These are phyloP conservation scores for Chlamydomonas reinhardtii DNA, from an alignment of 163 green algal species.

Conservation along the genomic window DNA sequence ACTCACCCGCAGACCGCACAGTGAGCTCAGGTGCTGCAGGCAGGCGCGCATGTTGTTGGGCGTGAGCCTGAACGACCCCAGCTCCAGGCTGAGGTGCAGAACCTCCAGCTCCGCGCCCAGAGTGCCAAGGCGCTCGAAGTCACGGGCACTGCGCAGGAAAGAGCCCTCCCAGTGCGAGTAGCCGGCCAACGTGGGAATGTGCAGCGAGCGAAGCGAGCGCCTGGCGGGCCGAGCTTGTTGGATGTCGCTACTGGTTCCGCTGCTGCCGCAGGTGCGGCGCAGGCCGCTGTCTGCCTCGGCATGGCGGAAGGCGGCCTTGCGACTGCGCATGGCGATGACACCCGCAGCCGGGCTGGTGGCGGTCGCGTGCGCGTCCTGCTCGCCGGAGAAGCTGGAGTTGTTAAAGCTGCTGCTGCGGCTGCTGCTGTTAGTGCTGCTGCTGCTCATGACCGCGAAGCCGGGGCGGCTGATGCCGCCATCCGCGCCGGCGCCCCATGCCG, in stretches of 20 bases:
- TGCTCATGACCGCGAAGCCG: too few relatives aligned
- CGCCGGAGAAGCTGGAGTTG: too few relatives aligned
- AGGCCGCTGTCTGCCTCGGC: too few relatives aligned
- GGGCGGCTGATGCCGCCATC: too few relatives aligned
- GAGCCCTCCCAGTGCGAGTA: slow-evolving; percentile 45
- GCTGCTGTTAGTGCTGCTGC: too few relatives aligned
- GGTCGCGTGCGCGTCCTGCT: too few relatives aligned
- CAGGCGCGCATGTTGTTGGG: slow-evolving; percentile 4
- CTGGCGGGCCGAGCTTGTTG: neutral
- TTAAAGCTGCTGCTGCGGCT: too few relatives aligned
- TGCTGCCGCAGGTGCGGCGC: neutral
- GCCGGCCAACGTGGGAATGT: slow-evolving; percentile 24
- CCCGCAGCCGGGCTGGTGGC: too few relatives aligned
- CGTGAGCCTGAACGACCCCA: neutral
- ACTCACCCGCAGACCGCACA: slow-evolving; percentile 9
- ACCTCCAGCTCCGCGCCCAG: neutral
- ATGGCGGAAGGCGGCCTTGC: too few relatives aligned
- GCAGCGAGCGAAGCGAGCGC: neutral
- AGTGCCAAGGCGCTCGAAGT: neutral
- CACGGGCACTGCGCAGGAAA: neutral
- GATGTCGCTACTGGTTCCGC: neutral
- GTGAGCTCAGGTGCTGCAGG: neutral
- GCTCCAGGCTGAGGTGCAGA: slow-evolving; percentile 34
- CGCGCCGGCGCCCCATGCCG: too few relatives aligned
- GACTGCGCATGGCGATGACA: too few relatives aligned